A percentile compares a stretch with the other conserved stretches of the same genome.
Evolutionary conservation across 1,284 basidiomycete genomes (phyloP).

Genomic region (Cystobasidium slooffiae): DNA sequence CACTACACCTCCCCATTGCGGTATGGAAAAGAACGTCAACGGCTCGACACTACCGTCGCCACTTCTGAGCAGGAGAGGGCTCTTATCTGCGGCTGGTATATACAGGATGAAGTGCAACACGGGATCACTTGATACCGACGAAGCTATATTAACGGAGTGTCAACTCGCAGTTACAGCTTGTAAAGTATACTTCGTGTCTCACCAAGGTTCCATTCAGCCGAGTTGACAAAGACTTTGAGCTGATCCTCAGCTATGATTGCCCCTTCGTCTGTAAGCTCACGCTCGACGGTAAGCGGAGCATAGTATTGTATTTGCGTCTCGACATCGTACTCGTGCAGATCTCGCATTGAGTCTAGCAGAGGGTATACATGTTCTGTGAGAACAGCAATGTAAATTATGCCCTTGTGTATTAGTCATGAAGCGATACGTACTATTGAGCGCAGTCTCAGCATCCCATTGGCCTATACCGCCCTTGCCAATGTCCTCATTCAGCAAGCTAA

Average conservation of each 20-base stretch:
- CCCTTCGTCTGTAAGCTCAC: slow-evolving; percentile 54
- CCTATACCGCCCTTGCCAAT: slow-evolving; percentile 55
- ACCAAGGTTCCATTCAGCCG: slow-evolving; percentile 94
- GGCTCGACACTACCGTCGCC: slow-evolving; percentile 60
- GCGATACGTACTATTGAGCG: slow-evolving; percentile 1
- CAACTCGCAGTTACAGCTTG: neutral
- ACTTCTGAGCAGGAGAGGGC: slow-evolving; percentile 73
- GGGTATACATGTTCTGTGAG: slow-evolving; percentile 70
- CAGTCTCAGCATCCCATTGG: slow-evolving; percentile 19
- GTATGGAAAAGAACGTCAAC: slow-evolving; percentile 79
- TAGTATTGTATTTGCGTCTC: slow-evolving; percentile 94
- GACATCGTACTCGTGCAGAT: slow-evolving; percentile 84
- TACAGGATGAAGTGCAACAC: slow-evolving; percentile 92
- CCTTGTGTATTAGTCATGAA: neutral
- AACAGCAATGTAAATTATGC: neutral
- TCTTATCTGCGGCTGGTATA: slow-evolving; percentile 71
- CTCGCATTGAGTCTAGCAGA: slow-evolving; percentile 65
- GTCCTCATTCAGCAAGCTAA: slow-evolving; percentile 86
- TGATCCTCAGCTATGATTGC: slow-evolving; percentile 72
- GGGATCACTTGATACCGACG: slow-evolving; percentile 82
- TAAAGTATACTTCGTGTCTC: slow-evolving; percentile 49
- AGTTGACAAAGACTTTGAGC: slow-evolving; percentile 89
- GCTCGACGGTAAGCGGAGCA: slow-evolving; percentile 78
- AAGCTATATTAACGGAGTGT: slow-evolving; percentile 62
- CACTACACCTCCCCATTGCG: slow-evolving; percentile 92